These are phyloP conservation scores for Candida gigantensis DNA, from an alignment of 1,139 yeast species.

Conservation along the genomic window DNA sequence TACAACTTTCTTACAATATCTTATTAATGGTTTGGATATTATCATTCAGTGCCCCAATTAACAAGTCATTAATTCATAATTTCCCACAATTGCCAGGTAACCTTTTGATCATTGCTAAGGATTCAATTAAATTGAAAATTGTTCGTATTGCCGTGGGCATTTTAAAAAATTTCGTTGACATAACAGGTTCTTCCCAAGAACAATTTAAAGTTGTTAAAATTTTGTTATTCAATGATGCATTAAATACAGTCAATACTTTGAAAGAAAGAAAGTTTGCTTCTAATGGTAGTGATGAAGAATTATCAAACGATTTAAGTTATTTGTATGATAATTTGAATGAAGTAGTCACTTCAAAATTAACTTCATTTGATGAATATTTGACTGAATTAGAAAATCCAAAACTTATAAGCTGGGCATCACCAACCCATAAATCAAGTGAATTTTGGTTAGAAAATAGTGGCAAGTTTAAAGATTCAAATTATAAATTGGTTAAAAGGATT, in stretches of 20 bases:
- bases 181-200: constrained; percentile 28
- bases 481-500: constrained; percentile 63
- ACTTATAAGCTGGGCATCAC: constrained; percentile 79
- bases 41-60: constrained; percentile 65
- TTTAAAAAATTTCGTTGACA: constrained; percentile 58
- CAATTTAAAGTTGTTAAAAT: constrained; percentile 62
- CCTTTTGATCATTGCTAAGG: constrained; percentile 54
- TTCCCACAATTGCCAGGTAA: constrained; percentile 61
- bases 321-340: constrained; percentile 64
- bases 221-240: constrained; percentile 74
- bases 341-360: constrained; percentile 68
- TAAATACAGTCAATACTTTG: constrained; percentile 65
- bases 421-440: constrained; percentile 84
- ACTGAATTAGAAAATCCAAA: constrained; percentile 81
- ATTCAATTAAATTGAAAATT: constrained; percentile 88
- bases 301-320: constrained; percentile 66
- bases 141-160: constrained; percentile 79
- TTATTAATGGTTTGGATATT: constrained; percentile 82
- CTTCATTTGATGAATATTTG: constrained; percentile 90
- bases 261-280: constrained; percentile 85
- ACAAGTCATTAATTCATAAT: constrained; percentile 54
- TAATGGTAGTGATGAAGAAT: constrained; percentile 74
- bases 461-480: constrained; percentile 75
- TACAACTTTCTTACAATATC: constrained; percentile 83
- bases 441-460: constrained; percentile 86